Base-by-base conservation (phyloP, 2,329 filamentous ascomycete species). In the Xylaria sp. region DNA sequence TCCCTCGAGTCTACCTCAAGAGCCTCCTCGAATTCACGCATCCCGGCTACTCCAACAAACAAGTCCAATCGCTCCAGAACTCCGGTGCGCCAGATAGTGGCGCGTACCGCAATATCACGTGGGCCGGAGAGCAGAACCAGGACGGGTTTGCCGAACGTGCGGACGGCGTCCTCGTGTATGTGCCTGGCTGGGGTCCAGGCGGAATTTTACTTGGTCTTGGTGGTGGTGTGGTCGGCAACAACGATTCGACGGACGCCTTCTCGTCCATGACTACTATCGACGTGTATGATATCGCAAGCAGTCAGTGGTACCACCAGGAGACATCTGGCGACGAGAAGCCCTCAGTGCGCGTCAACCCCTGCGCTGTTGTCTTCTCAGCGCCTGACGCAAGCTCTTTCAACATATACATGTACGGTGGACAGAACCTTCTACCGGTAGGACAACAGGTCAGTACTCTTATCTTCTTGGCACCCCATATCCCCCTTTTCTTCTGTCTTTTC, bases 331-430 rank as follows among this genome's bases (percentile, higher is more conserved):
- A 83, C 2, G 85, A 84, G 1, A 69, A 28, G 3, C 90, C 91
- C 0, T 82, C 85, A 0, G 89, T 91, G 61, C 86, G 91, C 23
- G 91, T 93, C 25, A 92, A 93, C 75, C 90, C 90, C 0, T 93
- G 91, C 75, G 89, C 91, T 12, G 89, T 90, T 0, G 87, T 92
- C 20, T 90, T 89, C 51, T 88, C 89, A 18, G 90, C 90, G 12
- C 87, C 91, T 7, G 91, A 93, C 75, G 91, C 91, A 9, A 91
- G 89, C 20, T 92, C 89, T 34, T 92, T 93, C 76, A 92, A 94
- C 76, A 86, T 94, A 54, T 93, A 94, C 80, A 87, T 94, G 81
- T 94, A 91, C 76, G 92, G 91, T 13, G 92, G 92, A 0, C 92
- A 94, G 77, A 92, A 92, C 72, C 83, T 94, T 0, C 84, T 88